These are phyloP conservation scores for Candida maris DNA, from an alignment of 805 yeast species.

Conservation along the genomic window DNA sequence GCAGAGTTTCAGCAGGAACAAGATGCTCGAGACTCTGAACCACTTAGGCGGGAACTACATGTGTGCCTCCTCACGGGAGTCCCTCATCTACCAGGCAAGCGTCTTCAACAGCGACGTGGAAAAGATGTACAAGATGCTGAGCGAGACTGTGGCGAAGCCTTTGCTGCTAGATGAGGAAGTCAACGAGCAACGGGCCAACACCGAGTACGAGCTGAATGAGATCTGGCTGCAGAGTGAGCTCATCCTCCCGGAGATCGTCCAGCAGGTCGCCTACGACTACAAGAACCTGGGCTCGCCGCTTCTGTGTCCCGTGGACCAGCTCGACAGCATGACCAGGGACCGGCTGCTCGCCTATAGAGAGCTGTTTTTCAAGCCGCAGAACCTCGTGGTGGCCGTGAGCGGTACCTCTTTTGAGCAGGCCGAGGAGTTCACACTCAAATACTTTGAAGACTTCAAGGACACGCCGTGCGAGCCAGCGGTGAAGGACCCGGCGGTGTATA, in stretches of 20 bases:
- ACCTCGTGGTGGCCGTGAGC: constrained; percentile 79
- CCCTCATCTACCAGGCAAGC: constrained; percentile 90
- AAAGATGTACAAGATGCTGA: constrained; percentile 67
- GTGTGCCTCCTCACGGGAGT: constrained; percentile 89
- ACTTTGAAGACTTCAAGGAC: constrained; percentile 60
- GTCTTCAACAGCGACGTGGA: constrained; percentile 85
- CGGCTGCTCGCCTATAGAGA: constrained; percentile 57
- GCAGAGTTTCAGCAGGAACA: constrained; percentile 49
- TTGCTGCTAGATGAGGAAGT: constrained; percentile 64
- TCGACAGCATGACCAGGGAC: constrained; percentile 50
- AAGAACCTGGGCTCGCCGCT: constrained; percentile 84
- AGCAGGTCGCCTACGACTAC: constrained; percentile 69
- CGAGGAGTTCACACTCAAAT: constrained; percentile 52
- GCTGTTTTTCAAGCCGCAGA: constrained; percentile 70
- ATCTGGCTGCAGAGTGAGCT: constrained; percentile 79
- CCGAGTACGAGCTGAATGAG: constrained; percentile 79
- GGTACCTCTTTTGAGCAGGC: constrained; percentile 78
- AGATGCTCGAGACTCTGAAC: constrained; percentile 74
- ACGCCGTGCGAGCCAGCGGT: constrained; percentile 21
- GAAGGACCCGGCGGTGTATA: constrained; percentile 44
- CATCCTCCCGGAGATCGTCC: constrained; percentile 85
- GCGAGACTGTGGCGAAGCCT: constrained; percentile 78
- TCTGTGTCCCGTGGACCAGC: constrained; percentile 69
- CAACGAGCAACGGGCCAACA: constrained; percentile 65
- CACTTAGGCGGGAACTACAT: constrained; percentile 90